These are phyloP conservation scores for Mimosa bimucronata DNA, from an alignment of 306 rosid genomes.

Conservation along the genomic window DNA sequence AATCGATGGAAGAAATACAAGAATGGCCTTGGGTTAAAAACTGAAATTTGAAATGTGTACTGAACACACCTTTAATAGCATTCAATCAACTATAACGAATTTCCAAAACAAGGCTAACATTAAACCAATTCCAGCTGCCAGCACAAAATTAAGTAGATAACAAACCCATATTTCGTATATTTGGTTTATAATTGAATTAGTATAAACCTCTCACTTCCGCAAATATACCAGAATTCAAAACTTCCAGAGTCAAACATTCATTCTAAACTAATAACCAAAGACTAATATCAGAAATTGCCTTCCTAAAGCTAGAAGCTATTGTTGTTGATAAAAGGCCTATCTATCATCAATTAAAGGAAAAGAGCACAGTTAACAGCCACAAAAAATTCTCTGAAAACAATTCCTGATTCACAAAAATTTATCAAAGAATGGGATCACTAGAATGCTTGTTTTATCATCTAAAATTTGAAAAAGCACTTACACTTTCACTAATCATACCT, in stretches of 20 bases:
- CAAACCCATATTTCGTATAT: not conserved
- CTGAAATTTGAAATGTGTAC: conserved; percentile 5
- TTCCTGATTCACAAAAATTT: not conserved
- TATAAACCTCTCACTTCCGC: not conserved
- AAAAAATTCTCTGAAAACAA: conserved; percentile 30
- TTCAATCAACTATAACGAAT: not conserved
- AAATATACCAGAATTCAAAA: not conserved
- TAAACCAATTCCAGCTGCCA: not conserved
- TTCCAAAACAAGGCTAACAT: too few relatives aligned
- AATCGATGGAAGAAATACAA: not conserved
- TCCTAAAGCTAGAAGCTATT: conserved; percentile 98
- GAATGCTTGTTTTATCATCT: conserved; percentile 23
- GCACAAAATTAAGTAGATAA: not conserved
- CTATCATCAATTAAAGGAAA: conserved; percentile 52
- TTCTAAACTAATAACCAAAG: not conserved
- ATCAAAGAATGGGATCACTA: conserved; percentile 3
- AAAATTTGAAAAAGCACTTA: conserved; percentile 21
- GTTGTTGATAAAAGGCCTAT: conserved; percentile 82
- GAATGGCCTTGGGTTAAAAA: too few relatives aligned
- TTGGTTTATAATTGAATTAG: not conserved
- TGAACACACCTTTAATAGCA: not conserved
- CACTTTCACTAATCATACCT: conserved; percentile 56
- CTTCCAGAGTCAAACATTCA: not conserved
- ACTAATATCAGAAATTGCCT: conserved; percentile 80
- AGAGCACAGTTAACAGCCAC: conserved; percentile 29